Evolutionary conservation across 164 flowering plant species (phyloP), one percentile per base, ranked within the genome.

Genomic region (Protea cynaroides): DNA sequence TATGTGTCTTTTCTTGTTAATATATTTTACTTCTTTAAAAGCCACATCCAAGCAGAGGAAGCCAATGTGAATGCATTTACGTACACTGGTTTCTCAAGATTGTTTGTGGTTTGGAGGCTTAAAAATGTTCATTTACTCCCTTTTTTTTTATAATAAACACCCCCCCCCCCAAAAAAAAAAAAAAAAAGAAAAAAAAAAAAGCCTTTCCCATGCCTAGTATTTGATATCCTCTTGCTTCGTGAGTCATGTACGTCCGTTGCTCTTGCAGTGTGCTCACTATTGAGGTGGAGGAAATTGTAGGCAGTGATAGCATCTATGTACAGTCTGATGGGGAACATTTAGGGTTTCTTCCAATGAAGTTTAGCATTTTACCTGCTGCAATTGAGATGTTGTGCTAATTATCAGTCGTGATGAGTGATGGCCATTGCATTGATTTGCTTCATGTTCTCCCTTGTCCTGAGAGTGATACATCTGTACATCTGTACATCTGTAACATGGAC

Each of bases 251-350:
- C 7, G 8, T 40, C 13, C 10, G 47, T 62, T 70, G 61, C 51
- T 67, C n/a, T 67, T 74, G 67, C 84, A 90, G 95, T n/a, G 95
- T 78, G 24, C 72, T 51, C 7, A 82, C 89, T 0, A 82, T 93
- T 49, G 92, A 88, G 74, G 88, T 88, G 58, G 92, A 93, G 70
- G 88, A 84, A 60, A 65, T 87, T 24, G 69, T 63, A 9, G 75
- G 76, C 54, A 69, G 64, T 34, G 78, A 78, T 52, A 69, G 65
- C 58, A 76, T 89, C 10, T 88, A 63, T 76, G 86, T 94, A 59
- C 96, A 94, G 68, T 85, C 97, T 3, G 97, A 94, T 71, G 99
- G 99, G 14, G 97, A 94, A 67, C 80, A 83, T 80, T 66, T 91
- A 44, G 97, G 97, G 25, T 88, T 84, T 73, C 95, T 91, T 71